Conservation (phyloP, 148 eudicot species). For the Chenopodium album region DNA sequence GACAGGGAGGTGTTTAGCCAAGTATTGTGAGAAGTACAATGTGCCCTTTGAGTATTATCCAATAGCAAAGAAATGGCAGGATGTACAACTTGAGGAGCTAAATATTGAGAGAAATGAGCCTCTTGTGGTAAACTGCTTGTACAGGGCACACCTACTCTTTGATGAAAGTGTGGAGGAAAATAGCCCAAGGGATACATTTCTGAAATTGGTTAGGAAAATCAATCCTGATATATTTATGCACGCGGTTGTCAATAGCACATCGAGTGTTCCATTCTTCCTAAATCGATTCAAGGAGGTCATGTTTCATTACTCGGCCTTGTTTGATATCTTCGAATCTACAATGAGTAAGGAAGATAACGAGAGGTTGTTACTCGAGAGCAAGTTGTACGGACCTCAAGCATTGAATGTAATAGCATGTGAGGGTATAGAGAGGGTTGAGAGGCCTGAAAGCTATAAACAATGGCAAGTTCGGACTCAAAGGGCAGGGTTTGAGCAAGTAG, state of each 20-base stretch:
- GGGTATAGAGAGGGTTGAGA: constrained; percentile 45
- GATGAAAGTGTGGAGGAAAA: constrained; percentile 43
- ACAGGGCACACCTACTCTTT: constrained; percentile 29
- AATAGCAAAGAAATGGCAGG: constrained; percentile 46
- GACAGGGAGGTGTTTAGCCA: constrained; percentile 42
- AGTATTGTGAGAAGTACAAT: constrained; percentile 42
- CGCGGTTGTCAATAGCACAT: constrained; percentile 45
- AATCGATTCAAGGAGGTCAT: constrained; percentile 52
- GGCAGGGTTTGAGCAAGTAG: constrained; percentile 46
- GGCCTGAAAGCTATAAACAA: constrained; percentile 59
- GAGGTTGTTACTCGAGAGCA: constrained; percentile 42
- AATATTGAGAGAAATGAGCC: constrained; percentile 39
- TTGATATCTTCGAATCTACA: constrained; percentile 46
- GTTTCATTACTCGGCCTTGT: constrained; percentile 44
- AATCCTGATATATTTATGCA: constrained; percentile 54
- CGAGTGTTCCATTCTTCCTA: constrained; percentile 53
- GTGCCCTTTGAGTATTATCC: constrained; percentile 47
- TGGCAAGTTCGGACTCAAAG: constrained; percentile 48
- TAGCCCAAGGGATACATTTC: constrained; percentile 53
- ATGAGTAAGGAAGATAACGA: constrained; percentile 38
- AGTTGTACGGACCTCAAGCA: constrained; percentile 39
- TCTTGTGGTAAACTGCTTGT: constrained; percentile 45
- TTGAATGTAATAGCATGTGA: constrained; percentile 61
- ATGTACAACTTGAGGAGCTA: constrained; percentile 36
- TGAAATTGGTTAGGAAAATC: constrained; percentile 39